Evolutionary conservation across 1,139 yeast species (phyloP), one percentile per base, ranked within the genome.

Genomic region (Meyerozyma carpophila): DNA sequence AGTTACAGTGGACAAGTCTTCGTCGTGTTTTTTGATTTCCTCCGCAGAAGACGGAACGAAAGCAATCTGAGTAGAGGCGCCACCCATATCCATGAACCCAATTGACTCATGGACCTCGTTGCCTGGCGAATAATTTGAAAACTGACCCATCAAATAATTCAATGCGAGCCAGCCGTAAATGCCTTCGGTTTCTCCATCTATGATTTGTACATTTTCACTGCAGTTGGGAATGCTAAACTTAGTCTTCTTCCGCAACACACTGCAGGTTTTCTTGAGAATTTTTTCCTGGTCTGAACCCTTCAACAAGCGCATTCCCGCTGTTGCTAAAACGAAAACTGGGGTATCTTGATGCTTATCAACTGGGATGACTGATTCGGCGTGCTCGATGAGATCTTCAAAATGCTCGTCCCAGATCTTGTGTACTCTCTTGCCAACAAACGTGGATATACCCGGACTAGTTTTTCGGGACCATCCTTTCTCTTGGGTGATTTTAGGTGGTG

Each of bases 41-140:
- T 69, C 68, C 8, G 51, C 50, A 11, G 73, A 67, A 3, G 81
- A 75, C 0, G 94, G 94, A 13, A 81, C 85, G 68, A 85, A 86
- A 8, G 93, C 88, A 28, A 86, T 75, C 54, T 86, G 95, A 0
- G 90, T 83, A 3, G 91, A 84, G 0, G 94, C 95, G 16, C 95
- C 95, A 7, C 95, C 95, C 95, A 85, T 85, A 59, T 85, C 95
- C 91, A 86, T 84, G 55, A 86, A 85, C 2, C 95, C 95, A 45
- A 78, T 75, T 0, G 89, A 78, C n/a, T 69, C 68, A 51, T 76
- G 82, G 2, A 51, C 56, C 1, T 45, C 43, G 2, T 58, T 59
- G 2, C 58, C 48, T 4, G 53, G 42, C 0, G 58, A 41, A 54
- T 73, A 80, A 42, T 70, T 60, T 43, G 78, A 63, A 41, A 82